Evolutionary conservation across 768 basidiomycete genomes (phyloP), one percentile per base, ranked within the genome.

Genomic region (Sarcodon sp.): DNA sequence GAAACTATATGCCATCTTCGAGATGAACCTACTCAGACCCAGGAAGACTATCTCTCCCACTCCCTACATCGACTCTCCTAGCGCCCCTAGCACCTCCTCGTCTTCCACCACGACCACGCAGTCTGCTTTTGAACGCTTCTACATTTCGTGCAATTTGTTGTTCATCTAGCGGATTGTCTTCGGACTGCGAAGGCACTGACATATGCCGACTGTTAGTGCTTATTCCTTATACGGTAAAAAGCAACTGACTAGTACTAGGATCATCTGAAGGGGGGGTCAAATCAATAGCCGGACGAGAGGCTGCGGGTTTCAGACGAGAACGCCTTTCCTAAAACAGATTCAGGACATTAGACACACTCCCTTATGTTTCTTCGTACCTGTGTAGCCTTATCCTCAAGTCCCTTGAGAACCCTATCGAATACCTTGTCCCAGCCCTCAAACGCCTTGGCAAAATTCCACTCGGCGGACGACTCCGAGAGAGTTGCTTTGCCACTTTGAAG

Each of bases 101-200:
- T 41, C 78, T 67, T 3, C 77, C 78, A 0, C 82, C 84, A 46
- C 83, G 71, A 27, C 85, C 85, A 47, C 88, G 85, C 45, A 96
- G 64, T 33, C 89, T 74, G 46, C 75, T 82, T 64, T 93, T 96
- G 47, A 99, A 70, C 0, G 87, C 88, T 55, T 91, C 83, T 1
- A 96, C 87, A 58, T 93, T 96, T 54, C 87, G 74, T 3, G 93
- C 81, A 52, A 98, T 98, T 56, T 91, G 81, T 59, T 94, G 85
- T 50, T 88, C 90, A 52, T 92, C 89, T 37, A 75, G 72, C 2
- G 77, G 68, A 3, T 66, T 61, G 37, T 79, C 76, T 16, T 70
- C 57, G 7, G 72, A 66, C 52, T 72, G 66, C 3, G 71, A 66
- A 1, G 75, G 76, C 41, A 66, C 75, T 80, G 49, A 36, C 34